phyloP scores from a whole-genome alignment of 1,284 basidiomycete species.

The Austropuccinia psidii region DNA sequence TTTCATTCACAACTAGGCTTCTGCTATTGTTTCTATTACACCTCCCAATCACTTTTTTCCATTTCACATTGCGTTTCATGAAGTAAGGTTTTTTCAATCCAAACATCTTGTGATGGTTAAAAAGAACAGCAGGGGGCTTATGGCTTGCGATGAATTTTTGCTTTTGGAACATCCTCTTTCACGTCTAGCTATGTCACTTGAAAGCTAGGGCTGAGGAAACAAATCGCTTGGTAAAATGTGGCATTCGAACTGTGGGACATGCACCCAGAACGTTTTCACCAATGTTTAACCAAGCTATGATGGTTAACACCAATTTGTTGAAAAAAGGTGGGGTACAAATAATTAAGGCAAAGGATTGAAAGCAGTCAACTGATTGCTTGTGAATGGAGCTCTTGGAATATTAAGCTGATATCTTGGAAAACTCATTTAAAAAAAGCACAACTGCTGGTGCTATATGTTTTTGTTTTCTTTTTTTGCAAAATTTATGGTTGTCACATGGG shows the following conservation, averaged over 20 bases:
- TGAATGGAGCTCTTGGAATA: too few relatives aligned
- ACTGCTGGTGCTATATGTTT: too few relatives aligned
- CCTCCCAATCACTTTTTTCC: neutral
- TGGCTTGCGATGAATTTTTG: neutral
- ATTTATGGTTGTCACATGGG: too few relatives aligned
- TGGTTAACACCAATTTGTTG: too few relatives aligned
- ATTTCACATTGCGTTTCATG: conserved; percentile 11
- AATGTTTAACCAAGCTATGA: neutral
- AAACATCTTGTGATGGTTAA: neutral
- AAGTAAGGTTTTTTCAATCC: neutral
- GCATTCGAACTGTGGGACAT: neutral
- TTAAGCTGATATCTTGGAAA: too few relatives aligned
- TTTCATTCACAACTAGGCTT: neutral
- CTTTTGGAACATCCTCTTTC: neutral
- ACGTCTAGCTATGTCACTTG: conserved; percentile 10
- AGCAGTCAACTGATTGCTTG: too few relatives aligned
- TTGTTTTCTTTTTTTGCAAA: too few relatives aligned
- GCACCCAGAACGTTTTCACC: neutral
- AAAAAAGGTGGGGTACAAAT: too few relatives aligned
- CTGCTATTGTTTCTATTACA: conserved; percentile 5
- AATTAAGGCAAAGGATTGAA: too few relatives aligned
- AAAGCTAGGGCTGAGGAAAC: neutral
- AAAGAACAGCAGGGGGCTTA: neutral
- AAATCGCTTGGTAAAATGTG: neutral
- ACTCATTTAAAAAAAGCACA: too few relatives aligned